Conservation (phyloP, 129 eudicot species). For the Glebionis coronaria region DNA sequence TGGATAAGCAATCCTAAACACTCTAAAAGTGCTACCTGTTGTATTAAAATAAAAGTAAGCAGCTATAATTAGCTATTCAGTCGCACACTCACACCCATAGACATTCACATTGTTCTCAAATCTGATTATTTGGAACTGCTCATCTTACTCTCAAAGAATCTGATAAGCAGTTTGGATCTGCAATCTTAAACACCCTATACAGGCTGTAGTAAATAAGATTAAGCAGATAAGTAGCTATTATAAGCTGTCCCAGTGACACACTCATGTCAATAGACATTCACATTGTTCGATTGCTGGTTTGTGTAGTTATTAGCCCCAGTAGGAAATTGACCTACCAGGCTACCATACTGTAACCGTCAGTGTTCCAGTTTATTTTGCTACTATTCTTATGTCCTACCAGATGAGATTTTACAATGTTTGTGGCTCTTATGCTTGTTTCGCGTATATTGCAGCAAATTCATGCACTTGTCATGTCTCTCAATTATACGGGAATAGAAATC, state of each 20-base stretch:
- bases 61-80: no score
- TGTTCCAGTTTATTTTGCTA: not conserved
- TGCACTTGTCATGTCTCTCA: slow-evolving; percentile 66
- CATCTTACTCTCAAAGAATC: no score
- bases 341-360: not conserved
- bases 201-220: no score
- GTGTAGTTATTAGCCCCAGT: not conserved
- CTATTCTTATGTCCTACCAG: not conserved
- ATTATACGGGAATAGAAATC: slow-evolving; percentile 66
- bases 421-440: not conserved
- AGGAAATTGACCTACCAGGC: no score
- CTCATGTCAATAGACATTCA: not conserved
- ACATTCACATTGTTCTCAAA: no score
- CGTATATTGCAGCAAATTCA: slow-evolving; percentile 76
- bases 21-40: no score
- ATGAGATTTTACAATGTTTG: not conserved
- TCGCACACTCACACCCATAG: no score
- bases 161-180: no score
- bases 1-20: no score
- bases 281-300: not conserved
- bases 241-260: not conserved
- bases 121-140: no score
- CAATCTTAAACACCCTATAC: no score
- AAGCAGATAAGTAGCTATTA: not conserved
- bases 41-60: no score